These are phyloP conservation scores for Cyberlindnera xylosilytica DNA, from an alignment of 805 yeast species.

Conservation along the genomic window DNA sequence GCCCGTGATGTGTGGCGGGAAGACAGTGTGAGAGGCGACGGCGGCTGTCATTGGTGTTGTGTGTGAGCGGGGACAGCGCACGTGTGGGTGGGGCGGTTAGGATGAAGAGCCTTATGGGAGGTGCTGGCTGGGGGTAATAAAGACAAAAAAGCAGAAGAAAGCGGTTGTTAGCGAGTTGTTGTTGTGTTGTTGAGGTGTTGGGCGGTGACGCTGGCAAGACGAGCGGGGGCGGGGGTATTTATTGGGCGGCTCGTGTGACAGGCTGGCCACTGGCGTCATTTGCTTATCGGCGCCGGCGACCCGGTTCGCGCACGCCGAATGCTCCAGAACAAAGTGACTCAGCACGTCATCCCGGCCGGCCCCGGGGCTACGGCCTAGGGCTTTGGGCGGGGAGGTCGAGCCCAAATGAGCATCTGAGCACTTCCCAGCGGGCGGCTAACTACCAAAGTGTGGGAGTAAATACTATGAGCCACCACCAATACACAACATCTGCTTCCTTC, in stretches of 20 bases:
- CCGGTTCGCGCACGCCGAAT: constrained; percentile 6
- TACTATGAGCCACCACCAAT: too few relatives aligned
- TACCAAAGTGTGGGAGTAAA: too few relatives aligned
- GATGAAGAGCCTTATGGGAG: too few relatives aligned
- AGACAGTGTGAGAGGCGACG: not conserved
- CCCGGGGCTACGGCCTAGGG: too few relatives aligned
- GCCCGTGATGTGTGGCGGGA: constrained; percentile 1
- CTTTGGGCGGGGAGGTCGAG: too few relatives aligned
- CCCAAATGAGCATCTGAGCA: too few relatives aligned
- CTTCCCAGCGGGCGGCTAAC: too few relatives aligned
- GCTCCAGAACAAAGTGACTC: not conserved
- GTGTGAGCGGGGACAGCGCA: not conserved
- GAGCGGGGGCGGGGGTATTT: not conserved
- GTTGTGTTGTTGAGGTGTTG: not conserved
- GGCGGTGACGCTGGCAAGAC: constrained; percentile 1
- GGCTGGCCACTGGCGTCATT: constrained; percentile 2
- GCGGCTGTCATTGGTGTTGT: not conserved
- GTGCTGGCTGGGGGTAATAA: not conserved
- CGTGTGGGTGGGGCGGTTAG: not conserved
- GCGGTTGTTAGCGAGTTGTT: not conserved
- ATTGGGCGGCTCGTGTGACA: constrained; percentile 8
- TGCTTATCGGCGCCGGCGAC: constrained; percentile 2
- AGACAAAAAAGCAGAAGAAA: too few relatives aligned
- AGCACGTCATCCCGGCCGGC: too few relatives aligned
- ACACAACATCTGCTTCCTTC: too few relatives aligned